Percentiles rank a stretch among this genome's conserved stretches.
Evolutionary conservation across 345 rosid genomes (phyloP).

Genomic region (Brassica juncea): DNA sequence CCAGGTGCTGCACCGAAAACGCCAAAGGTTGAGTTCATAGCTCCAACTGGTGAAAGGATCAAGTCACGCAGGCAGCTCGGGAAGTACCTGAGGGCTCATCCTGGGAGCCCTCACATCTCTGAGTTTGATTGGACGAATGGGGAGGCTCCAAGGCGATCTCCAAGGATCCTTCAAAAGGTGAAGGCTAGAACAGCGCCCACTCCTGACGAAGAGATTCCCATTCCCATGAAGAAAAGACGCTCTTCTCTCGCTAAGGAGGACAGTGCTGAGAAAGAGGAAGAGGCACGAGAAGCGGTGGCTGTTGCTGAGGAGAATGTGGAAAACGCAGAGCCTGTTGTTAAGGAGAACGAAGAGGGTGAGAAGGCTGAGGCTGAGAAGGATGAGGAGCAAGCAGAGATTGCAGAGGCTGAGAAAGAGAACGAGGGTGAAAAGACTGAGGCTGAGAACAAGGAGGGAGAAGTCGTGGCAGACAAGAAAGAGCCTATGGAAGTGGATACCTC

Average conservation of each 20-base stretch:
- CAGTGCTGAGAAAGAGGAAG: conserved; percentile 17
- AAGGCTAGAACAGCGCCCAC: conserved; percentile 69
- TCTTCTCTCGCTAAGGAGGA: conserved; percentile 44
- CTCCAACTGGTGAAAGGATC: conserved; percentile 81
- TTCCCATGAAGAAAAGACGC: conserved; percentile 60
- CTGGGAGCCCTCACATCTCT: conserved; percentile 61
- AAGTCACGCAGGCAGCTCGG: conserved; percentile 63
- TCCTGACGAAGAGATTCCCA: conserved; percentile 49
- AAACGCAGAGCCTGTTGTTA: background rate
- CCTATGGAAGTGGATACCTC: background rate
- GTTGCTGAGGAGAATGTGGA: conserved; percentile 23
- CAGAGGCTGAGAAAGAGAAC: background rate
- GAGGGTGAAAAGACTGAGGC: conserved; percentile 5
- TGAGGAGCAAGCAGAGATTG: background rate
- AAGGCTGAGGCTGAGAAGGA: conserved; percentile 10
- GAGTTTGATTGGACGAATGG: conserved; percentile 92
- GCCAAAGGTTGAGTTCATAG: conserved; percentile 64
- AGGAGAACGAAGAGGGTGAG: conserved; percentile 14
- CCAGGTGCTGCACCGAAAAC: conserved; percentile 67
- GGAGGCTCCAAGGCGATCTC: conserved; percentile 84
- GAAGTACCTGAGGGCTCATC: conserved; percentile 72
- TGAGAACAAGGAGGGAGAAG: conserved; percentile 1
- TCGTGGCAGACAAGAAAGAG: background rate
- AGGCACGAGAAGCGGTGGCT: background rate
- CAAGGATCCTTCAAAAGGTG: conserved; percentile 74